Base-by-base conservation (phyloP, 2,329 filamentous ascomycete species). In the Alternaria viburni region DNA sequence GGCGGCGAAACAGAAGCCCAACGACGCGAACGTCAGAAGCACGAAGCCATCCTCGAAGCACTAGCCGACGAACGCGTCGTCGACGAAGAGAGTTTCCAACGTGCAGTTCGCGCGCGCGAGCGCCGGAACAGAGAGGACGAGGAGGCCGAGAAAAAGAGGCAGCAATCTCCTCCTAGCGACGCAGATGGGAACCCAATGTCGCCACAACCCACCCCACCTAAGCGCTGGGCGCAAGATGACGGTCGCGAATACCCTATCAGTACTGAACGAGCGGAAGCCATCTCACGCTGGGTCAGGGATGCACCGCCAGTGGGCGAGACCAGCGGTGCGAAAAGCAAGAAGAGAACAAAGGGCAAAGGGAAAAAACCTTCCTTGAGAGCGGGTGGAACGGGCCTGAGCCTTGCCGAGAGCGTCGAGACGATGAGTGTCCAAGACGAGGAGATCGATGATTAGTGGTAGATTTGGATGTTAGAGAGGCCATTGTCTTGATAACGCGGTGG, bases 171-270 rank as follows among this genome's bases (percentile, higher is more conserved):
- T 13, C 25, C 36, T 9, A 25, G 43, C 17, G 51, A 56, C 11
- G 41, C 46, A 43, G 54, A 65, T n/a, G 57, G 45, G 15, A 45
- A 49, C 12, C 54, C 52, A 11, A 26, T 45, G n/a, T 30, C 47
- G 19, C 62, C 28, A 26, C 63, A 41, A 46, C 66, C 12, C 15
- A 64, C 41, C 30, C 72, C n/a, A 64, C 80, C 82, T 11, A 89
- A 88, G 70, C 81, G 87, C 9, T 90, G 88, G 88, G 85, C 87
- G 6, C 84, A 88, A 59, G 89, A 91, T 56, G 87, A 90, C 63
- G 87, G 86, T 1, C 88, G 87, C 71, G 90, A 93, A 67, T 91
- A 91, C 75, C 87, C 88, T 3, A 88, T 92, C 66, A 84, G 86
- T 17, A 92, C 90, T 1, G 89, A 91, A 66, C 85, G 92, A 21